Evolutionary conservation across 371 early-diverging fungal species (phyloP).

Genomic region (Circinella umbellata): DNA sequence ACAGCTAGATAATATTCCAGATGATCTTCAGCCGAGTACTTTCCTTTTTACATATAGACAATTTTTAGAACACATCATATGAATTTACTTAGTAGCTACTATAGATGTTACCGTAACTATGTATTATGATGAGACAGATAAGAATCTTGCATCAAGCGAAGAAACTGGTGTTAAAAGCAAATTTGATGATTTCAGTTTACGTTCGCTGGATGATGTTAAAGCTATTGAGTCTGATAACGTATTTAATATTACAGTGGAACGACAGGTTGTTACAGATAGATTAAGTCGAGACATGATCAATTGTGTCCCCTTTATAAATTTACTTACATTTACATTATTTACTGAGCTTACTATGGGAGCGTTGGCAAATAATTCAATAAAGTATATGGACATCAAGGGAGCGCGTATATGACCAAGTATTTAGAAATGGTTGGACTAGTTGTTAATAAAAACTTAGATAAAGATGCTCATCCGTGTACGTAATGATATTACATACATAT

Average conservation of each 20-base stretch:
- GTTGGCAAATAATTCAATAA: conserved; percentile 42
- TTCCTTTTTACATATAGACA: neutral
- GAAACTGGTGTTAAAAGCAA: conserved; percentile 32
- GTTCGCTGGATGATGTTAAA: conserved; percentile 39
- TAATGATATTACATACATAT: neutral
- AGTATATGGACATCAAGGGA: conserved; percentile 66
- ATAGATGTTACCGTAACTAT: conserved; percentile 53
- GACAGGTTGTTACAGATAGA: conserved; percentile 66
- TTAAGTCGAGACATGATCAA: conserved; percentile 81
- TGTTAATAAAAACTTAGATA: conserved; percentile 65
- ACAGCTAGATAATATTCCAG: conserved; percentile 71
- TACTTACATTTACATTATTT: conserved; percentile 66
- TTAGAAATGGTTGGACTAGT: conserved; percentile 47
- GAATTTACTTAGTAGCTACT: neutral
- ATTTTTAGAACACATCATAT: neutral
- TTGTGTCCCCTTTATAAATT: conserved; percentile 62
- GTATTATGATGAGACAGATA: conserved; percentile 43
- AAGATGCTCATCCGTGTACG: conserved; percentile 67
- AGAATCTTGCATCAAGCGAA: conserved; percentile 38
- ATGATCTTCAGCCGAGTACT: conserved; percentile 45
- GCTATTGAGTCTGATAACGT: conserved; percentile 44
- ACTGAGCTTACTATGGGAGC: conserved; percentile 63
- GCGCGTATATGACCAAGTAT: conserved; percentile 55
- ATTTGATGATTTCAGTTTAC: conserved; percentile 57
- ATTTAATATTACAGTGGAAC: conserved; percentile 58